Base-by-base conservation (phyloP, 768 basidiomycete genomes). In the Clavaria fumosa region DNA sequence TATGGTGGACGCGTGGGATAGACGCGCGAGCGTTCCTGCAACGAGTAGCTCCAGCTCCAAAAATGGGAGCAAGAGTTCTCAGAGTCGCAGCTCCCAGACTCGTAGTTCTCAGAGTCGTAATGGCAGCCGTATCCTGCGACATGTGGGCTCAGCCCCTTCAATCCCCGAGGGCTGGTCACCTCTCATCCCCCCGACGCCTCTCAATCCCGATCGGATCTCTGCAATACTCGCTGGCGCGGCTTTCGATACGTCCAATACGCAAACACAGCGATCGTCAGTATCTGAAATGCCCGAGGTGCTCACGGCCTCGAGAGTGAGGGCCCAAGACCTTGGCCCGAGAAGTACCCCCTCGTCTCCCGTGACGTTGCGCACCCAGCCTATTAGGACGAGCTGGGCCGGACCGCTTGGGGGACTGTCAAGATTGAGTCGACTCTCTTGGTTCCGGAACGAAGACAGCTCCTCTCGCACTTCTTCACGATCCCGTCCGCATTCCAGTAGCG, bases 341-440 rank as follows among this genome's bases (percentile, higher is more conserved):
- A 36, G 33, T 20, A 39, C 31, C 49, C 39, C 24, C 37, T 36
- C 15, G 44, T 27, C 15, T 27, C 42, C 21, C 43, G 45, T 43
- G 19, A 24, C 21, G 11, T 34, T 15, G 15, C 31, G 21, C 12
- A 17, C 39, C n/a, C n/a, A n/a, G n/a, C n/a, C n/a, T n/a, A n/a
- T n/a, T n/a, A n/a, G n/a, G 12, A 1, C 34, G 18, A 14, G 23
- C 22, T 19, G 39, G 10, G 54, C 66, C 19, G 65, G 66, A n/a
- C 20, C 35, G n/a, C 26, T 26, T 7, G 21, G 23, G 12, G 34
- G 39, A 0, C 52, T 75, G 2, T 63, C 66, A 2, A 61, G 59
- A 38, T 45, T 77, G 12, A 57, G 63, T 10, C 62, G 75, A 23
- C 43, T 64, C 42, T 76, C 72, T 45, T 79, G 78, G 76, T 75